Percentiles rank a stretch among this genome's conserved stretches.
phyloP scores from a whole-genome alignment of 164 flowering plant genomes.

The Santalum album region DNA sequence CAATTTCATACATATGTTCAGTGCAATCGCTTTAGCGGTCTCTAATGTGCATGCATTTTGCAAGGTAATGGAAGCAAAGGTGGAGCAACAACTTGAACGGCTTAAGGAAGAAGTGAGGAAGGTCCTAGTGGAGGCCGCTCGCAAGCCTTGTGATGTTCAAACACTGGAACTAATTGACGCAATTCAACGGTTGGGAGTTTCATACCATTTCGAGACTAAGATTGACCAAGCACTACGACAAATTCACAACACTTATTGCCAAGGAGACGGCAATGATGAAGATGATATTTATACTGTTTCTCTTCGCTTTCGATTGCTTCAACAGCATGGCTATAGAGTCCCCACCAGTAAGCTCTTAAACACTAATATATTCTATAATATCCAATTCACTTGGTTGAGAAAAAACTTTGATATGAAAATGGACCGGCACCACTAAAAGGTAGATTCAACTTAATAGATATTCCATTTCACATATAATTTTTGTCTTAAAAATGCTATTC shows the following conservation, averaged over 20 bases:
- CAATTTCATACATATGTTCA: no score
- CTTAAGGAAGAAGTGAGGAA: neutral
- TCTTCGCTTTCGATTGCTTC: neutral
- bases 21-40: no score
- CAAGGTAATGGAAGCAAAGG: no score
- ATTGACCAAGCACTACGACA: neutral
- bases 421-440: no score
- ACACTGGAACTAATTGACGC: neutral
- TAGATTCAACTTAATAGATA: no score
- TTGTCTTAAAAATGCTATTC: no score
- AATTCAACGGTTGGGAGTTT: neutral
- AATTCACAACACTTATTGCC: neutral
- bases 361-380: neutral
- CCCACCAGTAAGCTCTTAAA: neutral
- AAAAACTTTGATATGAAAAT: no score
- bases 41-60: no score
- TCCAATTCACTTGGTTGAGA: neutral
- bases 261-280: neutral
- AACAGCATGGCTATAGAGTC: neutral
- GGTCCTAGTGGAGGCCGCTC: neutral
- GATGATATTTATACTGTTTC: neutral
- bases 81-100: neutral
- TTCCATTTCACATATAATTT: no score
- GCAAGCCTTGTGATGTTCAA: neutral
- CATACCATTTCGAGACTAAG: neutral